phyloP scores from a whole-genome alignment of 2,329 filamentous ascomycete genomes.

The Hypocrella siamensis region DNA sequence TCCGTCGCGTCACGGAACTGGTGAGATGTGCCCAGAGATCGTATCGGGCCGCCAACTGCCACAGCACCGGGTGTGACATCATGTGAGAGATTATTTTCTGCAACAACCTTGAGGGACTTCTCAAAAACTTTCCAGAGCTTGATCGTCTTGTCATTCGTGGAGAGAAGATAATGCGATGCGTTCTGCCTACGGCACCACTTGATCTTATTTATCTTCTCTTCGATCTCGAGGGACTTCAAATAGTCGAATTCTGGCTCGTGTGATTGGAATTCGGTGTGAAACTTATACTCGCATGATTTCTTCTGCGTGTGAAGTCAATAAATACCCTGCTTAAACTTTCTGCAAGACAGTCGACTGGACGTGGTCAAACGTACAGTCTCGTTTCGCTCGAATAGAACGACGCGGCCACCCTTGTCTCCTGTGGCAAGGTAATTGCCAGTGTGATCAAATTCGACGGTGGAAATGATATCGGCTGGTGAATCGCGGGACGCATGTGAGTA shows the following conservation, averaged over 20 bases:
- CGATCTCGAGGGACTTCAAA: conserved; percentile 95
- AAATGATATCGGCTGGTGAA: conserved; percentile 68
- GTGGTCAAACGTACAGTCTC: conserved; percentile 56
- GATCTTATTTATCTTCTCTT: conserved; percentile 99
- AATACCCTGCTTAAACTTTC: too few species aligned
- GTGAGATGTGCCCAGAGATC: conserved; percentile 49
- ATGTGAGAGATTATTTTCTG: conserved; percentile 94
- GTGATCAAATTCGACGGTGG: conserved; percentile 80
- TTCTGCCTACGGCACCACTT: conserved; percentile 99
- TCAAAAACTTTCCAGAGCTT: conserved; percentile 99
- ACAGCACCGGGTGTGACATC: conserved; percentile 69
- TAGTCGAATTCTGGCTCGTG: conserved; percentile 99
- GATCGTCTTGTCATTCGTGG: conserved; percentile 99
- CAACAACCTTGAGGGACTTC: conserved; percentile 96
- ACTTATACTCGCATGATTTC: conserved; percentile 99
- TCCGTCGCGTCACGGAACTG: conserved; percentile 69
- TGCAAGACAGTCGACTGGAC: conserved; percentile 18
- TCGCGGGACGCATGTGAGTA: conserved; percentile 7
- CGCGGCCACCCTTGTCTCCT: conserved; percentile 76
- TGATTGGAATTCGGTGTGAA: conserved; percentile 98
- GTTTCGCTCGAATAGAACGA: conserved; percentile 81
- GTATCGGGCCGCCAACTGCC: conserved; percentile 59
- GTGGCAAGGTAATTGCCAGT: conserved; percentile 81
- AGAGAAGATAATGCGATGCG: conserved; percentile 92
- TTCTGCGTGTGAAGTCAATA: too few species aligned